Evolutionary conservation across 225 moss, liverwort and hornwort species (phyloP), one percentile per base, ranked within the genome.

Genomic region (Takakia lepidozioides): DNA sequence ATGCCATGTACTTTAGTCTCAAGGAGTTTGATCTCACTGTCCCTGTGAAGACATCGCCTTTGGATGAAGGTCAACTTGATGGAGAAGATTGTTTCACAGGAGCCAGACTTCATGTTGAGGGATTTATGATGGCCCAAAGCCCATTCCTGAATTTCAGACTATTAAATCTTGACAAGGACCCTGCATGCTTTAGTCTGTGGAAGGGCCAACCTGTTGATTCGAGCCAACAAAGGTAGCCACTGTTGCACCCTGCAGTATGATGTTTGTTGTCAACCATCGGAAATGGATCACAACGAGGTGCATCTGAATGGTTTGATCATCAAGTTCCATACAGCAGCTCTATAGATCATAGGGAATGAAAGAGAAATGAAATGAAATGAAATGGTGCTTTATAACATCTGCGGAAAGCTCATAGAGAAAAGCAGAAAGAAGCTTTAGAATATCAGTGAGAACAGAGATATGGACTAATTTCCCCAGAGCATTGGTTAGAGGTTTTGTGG

Each of bases 161-260:
- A 59, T 57, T 98, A 46, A 67, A 98, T 41, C 81, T 98, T 47
- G 95, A 98, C 25, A 82, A 85, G 38, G 95, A 98, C 44, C 82
- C 90, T 50, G 87, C 90, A 15, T 98, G 95, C 62, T 98, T 91
- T 56, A 57, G 77, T 14, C 80, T 98, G 71, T 98, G 95, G 95
- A 91, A 85, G 66, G 90, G 84, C 14, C 95, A 98, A 43, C 84
- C 95, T 67, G 82, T 98, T 61, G 95, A 98, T 73, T 70, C 95
- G 53, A 91, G 95, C 61, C 95, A 91, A 49, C 86, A 91, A 40
- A 80, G 95, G 79, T 80, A 55, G 18, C 25, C 6, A 55, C 48
- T 41, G 48, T 32, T 55, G n/a, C 23, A 22, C 32, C 32, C 11
- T 32, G 32, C 32, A 32, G 8, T 32, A 32, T 11, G 8, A 6